Evolutionary conservation across 164 flowering plant genomes (phyloP), one percentile per base, ranked within the genome.

Genomic region (Berberis thunbergii): DNA sequence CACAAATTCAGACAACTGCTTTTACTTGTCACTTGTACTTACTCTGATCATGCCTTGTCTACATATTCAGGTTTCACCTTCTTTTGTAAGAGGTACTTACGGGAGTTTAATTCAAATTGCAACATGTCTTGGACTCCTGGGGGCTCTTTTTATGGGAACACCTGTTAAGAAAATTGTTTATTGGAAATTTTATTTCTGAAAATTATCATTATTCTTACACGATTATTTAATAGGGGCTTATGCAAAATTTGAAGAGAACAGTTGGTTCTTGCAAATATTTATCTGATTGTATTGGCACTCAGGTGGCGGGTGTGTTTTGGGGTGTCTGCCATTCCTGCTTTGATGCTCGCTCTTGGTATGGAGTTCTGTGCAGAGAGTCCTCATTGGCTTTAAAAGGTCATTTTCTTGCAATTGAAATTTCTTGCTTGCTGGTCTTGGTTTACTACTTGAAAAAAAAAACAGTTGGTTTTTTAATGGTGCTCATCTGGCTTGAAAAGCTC

Each of bases 291-390:
- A 43, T 9, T 54, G 61, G 45, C 49, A 3, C 49, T 68, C 69
- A 95, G 99, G 99, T 95, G 99, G 99, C 84, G 98, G 40, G 70
- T 83, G 44, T 95, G 99, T 74, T 95, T 95, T 64, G 88, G 94
- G 98, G 80, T 84, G 64, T 89, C 99, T 68, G 76, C 76, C 55
- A 68, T 89, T 76, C 99, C 99, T 59, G 92, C 99, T 69, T 77
- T 76, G 56, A 62, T 86, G 60, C 89, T 95, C 66, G 85, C 80
- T 74, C 56, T 89, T 70, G 86, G 78, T 43, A 91, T 91, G 94
- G 68, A 66, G 61, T 81, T 91, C 62, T 95, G 92, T 78, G 94
- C 83, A 7, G 98, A 91, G 80, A 82, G 87, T 77, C 98, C 98
- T 49, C 84, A 85, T 66, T 95, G 99, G 98, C 79, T 95, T 49